A percentile compares a stretch with the other conserved stretches of the same genome.
These are phyloP conservation scores for Zygosaccharomyces bisporus DNA, from an alignment of 805 yeast genomes.

Conservation along the genomic window DNA sequence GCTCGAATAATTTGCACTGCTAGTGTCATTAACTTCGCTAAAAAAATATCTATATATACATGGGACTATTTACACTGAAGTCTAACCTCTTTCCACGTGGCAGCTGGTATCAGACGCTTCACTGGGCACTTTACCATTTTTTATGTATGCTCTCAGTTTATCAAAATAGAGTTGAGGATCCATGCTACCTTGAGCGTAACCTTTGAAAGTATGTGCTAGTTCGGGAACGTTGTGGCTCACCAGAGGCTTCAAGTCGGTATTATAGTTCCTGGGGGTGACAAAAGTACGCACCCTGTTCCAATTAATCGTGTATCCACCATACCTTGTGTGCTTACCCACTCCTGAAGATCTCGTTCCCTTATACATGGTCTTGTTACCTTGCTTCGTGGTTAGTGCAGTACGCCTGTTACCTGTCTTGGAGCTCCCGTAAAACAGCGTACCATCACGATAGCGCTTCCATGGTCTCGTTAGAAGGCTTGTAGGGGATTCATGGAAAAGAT, in stretches of 20 bases:
- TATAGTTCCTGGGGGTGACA: constrained; percentile 62
- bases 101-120: constrained; percentile 29
- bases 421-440: constrained; percentile 76
- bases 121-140: constrained; percentile 54
- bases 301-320: constrained; percentile 72
- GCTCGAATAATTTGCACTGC: background rate
- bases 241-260: constrained; percentile 59
- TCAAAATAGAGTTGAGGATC: constrained; percentile 71
- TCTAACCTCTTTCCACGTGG: constrained; percentile 31
- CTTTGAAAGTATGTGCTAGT: constrained; percentile 62
- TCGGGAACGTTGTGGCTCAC: constrained; percentile 73
- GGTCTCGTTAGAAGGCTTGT: constrained; percentile 64
- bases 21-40: background rate
- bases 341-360: constrained; percentile 97
- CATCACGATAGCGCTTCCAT: constrained; percentile 83
- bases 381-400: constrained; percentile 80
- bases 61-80: background rate
- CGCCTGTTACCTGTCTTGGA: constrained; percentile 80
- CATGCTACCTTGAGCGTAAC: constrained; percentile 65
- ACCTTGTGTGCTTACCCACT: constrained; percentile 72
- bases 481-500: constrained; percentile 46
- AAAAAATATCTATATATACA: constrained; percentile 3
- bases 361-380: constrained; percentile 90
- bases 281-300: constrained; percentile 88
- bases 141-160: constrained; percentile 71